These are phyloP conservation scores for Ilyonectria destructans DNA, from an alignment of 2,329 filamentous ascomycete species.

Conservation along the genomic window DNA sequence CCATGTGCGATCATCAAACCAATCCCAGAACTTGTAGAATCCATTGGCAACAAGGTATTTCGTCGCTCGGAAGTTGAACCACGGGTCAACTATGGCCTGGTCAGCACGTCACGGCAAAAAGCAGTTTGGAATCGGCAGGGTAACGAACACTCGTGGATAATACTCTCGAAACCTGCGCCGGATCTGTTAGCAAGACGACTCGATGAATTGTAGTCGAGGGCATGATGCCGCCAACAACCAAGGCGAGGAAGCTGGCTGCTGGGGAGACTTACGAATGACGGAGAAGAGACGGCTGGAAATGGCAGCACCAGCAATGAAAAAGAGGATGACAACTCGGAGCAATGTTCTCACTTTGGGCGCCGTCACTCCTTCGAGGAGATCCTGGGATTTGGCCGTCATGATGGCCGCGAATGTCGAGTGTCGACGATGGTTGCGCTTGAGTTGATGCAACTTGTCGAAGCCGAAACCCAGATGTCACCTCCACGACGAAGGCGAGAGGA, in stretches of 20 bases:
- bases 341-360: slow-evolving; percentile 88
- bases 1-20: slow-evolving; percentile 99
- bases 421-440: slow-evolving; percentile 50
- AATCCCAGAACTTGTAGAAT: slow-evolving; percentile 99
- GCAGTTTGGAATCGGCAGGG: slow-evolving; percentile 30
- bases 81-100: slow-evolving; percentile 85
- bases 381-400: slow-evolving; percentile 64
- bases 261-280: slow-evolving; percentile 85
- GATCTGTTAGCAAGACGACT: slow-evolving; percentile 51
- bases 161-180: slow-evolving; percentile 90
- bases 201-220: slow-evolving; percentile 17
- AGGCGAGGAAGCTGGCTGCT: slow-evolving; percentile 22
- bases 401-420: slow-evolving; percentile 54
- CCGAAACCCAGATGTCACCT: slow-evolving; percentile 47
- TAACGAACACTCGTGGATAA: slow-evolving; percentile 97
- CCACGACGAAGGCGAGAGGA: slow-evolving; percentile 54
- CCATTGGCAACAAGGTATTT: slow-evolving; percentile 98
- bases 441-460: slow-evolving; percentile 55
- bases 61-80: slow-evolving; percentile 99
- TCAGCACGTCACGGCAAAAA: slow-evolving; percentile 45
- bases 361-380: slow-evolving; percentile 81
- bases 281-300: slow-evolving; percentile 96
- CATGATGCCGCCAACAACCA: neutral
- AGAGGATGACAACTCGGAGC: slow-evolving; percentile 90
- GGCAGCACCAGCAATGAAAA: slow-evolving; percentile 91